Conservation (phyloP, 768 basidiomycete species). For the Rhizopogon vinicolor region DNA sequence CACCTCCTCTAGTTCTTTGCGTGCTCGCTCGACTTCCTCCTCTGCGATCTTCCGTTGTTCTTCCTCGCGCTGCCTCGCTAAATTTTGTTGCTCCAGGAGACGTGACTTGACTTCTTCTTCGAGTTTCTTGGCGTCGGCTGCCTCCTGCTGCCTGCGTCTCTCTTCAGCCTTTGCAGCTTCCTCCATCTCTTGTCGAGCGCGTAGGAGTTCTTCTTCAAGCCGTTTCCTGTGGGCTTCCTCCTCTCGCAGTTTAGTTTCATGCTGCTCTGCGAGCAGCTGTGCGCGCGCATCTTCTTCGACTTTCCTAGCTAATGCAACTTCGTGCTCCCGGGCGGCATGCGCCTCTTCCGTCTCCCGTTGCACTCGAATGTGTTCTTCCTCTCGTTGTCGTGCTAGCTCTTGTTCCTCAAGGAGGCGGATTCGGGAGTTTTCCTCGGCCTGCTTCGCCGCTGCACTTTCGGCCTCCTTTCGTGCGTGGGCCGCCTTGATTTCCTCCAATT, state of each 20-base stretch:
- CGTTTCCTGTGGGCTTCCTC: conserved; percentile 21
- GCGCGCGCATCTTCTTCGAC: conserved; percentile 20
- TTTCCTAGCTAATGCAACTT: conserved; percentile 11
- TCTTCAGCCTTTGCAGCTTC: conserved; percentile 12
- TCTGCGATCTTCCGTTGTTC: conserved; percentile 20
- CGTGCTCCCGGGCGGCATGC: conserved; percentile 20
- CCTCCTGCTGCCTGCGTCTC: conserved; percentile 15
- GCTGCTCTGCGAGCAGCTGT: conserved; percentile 21
- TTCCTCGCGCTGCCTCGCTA: conserved; percentile 19
- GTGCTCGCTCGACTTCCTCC: conserved; percentile 21
- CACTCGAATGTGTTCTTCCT: conserved; percentile 23
- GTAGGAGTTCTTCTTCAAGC: conserved; percentile 23
- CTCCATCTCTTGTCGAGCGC: conserved; percentile 16
- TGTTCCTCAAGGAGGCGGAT: conserved; percentile 19
- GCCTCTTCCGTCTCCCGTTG: conserved; percentile 20
- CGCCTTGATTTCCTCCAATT: conserved; percentile 18
- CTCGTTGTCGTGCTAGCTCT: conserved; percentile 14
- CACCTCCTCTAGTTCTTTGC: conserved; percentile 16
- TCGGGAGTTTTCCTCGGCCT: conserved; percentile 23
- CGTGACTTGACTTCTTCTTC: conserved; percentile 16
- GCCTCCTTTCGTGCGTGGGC: conserved; percentile 22
- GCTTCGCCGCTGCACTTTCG: conserved; percentile 17
- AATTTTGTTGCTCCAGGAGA: conserved; percentile 23
- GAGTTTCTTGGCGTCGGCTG: conserved; percentile 10
- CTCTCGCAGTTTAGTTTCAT: conserved; percentile 22